phyloP scores from a whole-genome alignment of 2,329 filamentous ascomycete genomes.

The Trichoderma sp. region DNA sequence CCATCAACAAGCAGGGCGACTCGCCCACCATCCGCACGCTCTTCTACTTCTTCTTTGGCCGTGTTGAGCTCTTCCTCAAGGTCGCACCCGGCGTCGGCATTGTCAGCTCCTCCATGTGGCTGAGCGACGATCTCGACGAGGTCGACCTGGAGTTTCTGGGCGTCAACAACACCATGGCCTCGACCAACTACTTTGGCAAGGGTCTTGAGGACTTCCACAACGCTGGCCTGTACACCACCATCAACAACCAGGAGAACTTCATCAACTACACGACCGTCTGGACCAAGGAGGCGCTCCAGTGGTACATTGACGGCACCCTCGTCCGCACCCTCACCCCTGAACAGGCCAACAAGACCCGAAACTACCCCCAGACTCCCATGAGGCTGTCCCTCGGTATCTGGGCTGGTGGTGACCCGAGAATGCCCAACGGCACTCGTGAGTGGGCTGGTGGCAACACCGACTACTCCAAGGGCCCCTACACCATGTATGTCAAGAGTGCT shows the following conservation, averaged over 20 bases:
- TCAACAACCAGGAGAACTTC: slow-evolving; percentile 59
- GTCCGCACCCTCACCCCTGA: slow-evolving; percentile 64
- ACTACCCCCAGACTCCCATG: slow-evolving; percentile 78
- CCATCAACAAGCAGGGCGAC: slow-evolving; percentile 68
- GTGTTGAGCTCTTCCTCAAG: slow-evolving; percentile 76
- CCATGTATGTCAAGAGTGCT: slow-evolving; percentile 70
- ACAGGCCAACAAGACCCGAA: slow-evolving; percentile 62
- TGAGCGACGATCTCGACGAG: slow-evolving; percentile 83
- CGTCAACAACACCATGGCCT: slow-evolving; percentile 60
- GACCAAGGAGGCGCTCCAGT: slow-evolving; percentile 67
- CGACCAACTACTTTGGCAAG: slow-evolving; percentile 81
- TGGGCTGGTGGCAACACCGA: slow-evolving; percentile 73
- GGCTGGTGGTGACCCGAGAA: slow-evolving; percentile 60
- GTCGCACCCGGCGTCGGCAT: slow-evolving; percentile 74
- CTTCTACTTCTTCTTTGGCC: slow-evolving; percentile 86
- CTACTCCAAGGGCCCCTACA: slow-evolving; percentile 66
- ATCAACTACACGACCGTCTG: slow-evolving; percentile 79
- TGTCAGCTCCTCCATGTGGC: slow-evolving; percentile 78
- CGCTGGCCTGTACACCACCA: slow-evolving; percentile 58
- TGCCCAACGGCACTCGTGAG: slow-evolving; percentile 59
- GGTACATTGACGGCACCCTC: slow-evolving; percentile 67
- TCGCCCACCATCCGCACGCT: slow-evolving; percentile 77
- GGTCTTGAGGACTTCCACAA: slow-evolving; percentile 65
- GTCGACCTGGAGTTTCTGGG: slow-evolving; percentile 86
- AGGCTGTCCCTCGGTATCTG: slow-evolving; percentile 68